Evolutionary conservation across 768 basidiomycete species (phyloP), one percentile per base, ranked within the genome.

Genomic region (Suillus brevipes): DNA sequence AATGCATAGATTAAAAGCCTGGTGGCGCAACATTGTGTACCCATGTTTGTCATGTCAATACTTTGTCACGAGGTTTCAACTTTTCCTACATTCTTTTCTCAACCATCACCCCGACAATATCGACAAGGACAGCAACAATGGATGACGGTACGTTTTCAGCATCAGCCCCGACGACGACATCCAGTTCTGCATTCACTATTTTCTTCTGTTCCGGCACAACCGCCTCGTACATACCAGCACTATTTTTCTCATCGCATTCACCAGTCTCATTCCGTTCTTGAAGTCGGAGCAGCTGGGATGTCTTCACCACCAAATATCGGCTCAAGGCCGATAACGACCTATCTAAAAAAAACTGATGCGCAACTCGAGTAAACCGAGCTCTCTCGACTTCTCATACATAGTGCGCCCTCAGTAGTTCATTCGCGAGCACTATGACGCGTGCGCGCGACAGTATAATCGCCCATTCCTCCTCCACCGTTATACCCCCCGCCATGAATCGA

Each of bases 91-190:
- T 66, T 72, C 66, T 69, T 67, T 65, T 70, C 69, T 70, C 62
- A 49, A 64, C 71, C 58, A 63, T 69, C 58, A 66, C 66, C 69
- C 63, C 66, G 60, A 60, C 74, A 66, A 38, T 76, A 42, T 31
- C 58, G 72, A 71, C 31, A 76, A 73, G 65, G 63, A 61, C 70
- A 58, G 69, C 81, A 81, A 77, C 75, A 72, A 83, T 83, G 82
- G 82, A 83, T 83, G 83, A 90, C 87, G 89, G 89, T 90, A 90
- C 89, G 89, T 90, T 81, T 76, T 84, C 89, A 89, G 83, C 89
- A 88, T 88, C 87, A 85, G 81, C 87, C 80, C 82, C 88, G 82
- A 79, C 87, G 78, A 80, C 88, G 75, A 77, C 79, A 81, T 81
- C 86, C 76, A 82, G 77, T 78, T 79, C 79, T 81, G 71, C 77